These are phyloP conservation scores for Botryobasidium botryosum DNA, from an alignment of 768 basidiomycete species.

Conservation along the genomic window DNA sequence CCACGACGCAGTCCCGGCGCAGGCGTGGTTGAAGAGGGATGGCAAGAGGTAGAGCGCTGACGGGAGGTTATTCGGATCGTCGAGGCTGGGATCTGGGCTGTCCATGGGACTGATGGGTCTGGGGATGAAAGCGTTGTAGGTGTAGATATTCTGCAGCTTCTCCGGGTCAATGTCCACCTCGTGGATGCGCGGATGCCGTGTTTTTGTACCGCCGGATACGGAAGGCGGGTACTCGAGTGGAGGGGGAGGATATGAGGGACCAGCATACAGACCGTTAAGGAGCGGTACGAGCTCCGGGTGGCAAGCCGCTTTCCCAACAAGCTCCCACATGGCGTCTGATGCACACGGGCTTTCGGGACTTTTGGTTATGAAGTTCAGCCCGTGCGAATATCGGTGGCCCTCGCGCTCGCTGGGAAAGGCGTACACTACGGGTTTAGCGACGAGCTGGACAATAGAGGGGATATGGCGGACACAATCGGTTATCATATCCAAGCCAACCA, in stretches of 20 bases:
- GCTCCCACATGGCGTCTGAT: background rate
- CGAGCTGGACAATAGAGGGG: background rate
- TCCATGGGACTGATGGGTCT: too few relatives aligned
- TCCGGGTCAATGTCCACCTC: too few relatives aligned
- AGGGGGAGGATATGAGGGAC: conserved; percentile 14
- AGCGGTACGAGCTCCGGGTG: too few relatives aligned
- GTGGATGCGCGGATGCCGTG: too few relatives aligned
- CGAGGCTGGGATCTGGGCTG: background rate
- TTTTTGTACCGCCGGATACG: too few relatives aligned
- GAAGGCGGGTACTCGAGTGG: too few relatives aligned
- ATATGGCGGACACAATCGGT: too few relatives aligned
- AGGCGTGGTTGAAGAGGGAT: conserved; percentile 24
- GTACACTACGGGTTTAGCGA: background rate
- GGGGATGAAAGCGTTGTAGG: too few relatives aligned
- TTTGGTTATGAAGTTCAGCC: background rate
- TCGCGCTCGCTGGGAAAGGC: background rate
- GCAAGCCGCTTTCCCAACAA: too few relatives aligned
- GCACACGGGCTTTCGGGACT: background rate
- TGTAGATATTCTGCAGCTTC: too few relatives aligned
- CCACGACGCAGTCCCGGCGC: conserved; percentile 16
- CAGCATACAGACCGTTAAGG: conserved; percentile 19
- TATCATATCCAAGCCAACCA: too few relatives aligned
- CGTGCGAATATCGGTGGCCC: background rate
- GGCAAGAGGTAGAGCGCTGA: conserved; percentile 18
- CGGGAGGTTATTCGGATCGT: background rate